Percentiles rank a stretch among this genome's conserved stretches.
phyloP scores from a whole-genome alignment of 805 yeast species.

The Vanderwaltozyma polyspora region DNA sequence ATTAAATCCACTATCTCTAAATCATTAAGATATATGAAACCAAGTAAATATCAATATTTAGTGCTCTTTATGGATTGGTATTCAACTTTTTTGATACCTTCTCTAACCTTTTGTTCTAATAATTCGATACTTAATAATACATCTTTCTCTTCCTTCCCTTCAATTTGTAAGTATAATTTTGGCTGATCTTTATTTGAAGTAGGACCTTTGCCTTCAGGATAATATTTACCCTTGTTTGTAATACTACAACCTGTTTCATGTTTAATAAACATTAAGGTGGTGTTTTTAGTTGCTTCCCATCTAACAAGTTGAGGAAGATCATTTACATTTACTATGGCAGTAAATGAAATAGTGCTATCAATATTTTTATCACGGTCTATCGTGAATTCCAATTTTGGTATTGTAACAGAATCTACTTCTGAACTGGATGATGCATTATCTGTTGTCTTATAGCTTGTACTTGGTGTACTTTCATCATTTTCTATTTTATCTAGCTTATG shows the following conservation, averaged over 20 bases:
- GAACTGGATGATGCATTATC: constrained; percentile 3
- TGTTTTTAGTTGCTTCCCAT: constrained; percentile 65
- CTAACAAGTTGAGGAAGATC: constrained; percentile 76
- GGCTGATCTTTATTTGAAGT: constrained; percentile 49
- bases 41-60: constrained; percentile 29
- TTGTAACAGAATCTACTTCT: constrained; percentile 8
- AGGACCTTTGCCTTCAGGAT: constrained; percentile 49
- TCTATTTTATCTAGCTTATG: constrained; percentile 4
- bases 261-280: constrained; percentile 48
- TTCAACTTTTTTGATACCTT: constrained; percentile 42
- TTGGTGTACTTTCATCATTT: neutral
- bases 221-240: constrained; percentile 71
- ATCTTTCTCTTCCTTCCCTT: constrained; percentile 51
- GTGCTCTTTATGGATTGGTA: constrained; percentile 35
- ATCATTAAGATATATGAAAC: no score
- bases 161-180: constrained; percentile 67
- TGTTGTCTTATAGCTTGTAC: constrained; percentile 1
- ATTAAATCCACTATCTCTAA: no score
- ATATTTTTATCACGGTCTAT: constrained; percentile 43
- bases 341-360: constrained; percentile 45
- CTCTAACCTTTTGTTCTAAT: constrained; percentile 43
- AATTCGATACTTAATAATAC: constrained; percentile 50
- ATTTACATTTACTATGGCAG: constrained; percentile 64
- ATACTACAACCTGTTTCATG: constrained; percentile 67
- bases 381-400: constrained; percentile 37